phyloP scores from a whole-genome alignment of 2,329 filamentous ascomycete species.

The Pestalotiopsis fici region DNA sequence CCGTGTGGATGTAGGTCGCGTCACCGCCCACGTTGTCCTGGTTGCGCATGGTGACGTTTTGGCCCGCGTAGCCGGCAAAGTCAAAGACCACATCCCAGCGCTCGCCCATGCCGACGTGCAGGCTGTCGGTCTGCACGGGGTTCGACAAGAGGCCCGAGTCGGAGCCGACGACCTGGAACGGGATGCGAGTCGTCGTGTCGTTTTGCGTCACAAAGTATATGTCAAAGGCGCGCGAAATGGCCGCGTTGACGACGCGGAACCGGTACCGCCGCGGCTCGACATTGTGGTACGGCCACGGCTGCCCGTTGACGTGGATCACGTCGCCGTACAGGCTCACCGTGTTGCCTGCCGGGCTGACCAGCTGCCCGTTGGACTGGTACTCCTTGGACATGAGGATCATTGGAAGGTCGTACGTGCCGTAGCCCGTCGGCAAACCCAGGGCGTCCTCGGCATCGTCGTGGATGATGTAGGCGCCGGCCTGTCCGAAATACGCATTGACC shows the following conservation, averaged over 20 bases:
- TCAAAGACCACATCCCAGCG: conserved; percentile 60
- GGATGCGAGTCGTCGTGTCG: conserved; percentile 30
- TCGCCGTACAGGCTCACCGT: conserved; percentile 54
- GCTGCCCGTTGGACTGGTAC: conserved; percentile 51
- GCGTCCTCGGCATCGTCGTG: conserved; percentile 48
- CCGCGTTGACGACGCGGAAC: conserved; percentile 53
- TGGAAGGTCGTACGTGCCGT: conserved; percentile 55
- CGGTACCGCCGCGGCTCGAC: conserved; percentile 63
- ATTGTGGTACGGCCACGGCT: conserved; percentile 60
- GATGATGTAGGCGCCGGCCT: conserved; percentile 57
- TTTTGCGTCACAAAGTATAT: conserved; percentile 44
- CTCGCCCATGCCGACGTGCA: conserved; percentile 55
- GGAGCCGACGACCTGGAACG: conserved; percentile 55
- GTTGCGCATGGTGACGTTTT: conserved; percentile 43
- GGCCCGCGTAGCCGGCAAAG: conserved; percentile 47
- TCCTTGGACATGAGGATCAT: conserved; percentile 50
- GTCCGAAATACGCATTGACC: conserved; percentile 57
- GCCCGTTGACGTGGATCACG: conserved; percentile 58
- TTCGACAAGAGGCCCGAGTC: conserved; percentile 51
- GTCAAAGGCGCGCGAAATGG: conserved; percentile 47
- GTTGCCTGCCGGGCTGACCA: conserved; percentile 46
- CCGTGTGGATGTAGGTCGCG: conserved; percentile 50
- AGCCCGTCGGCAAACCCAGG: conserved; percentile 48
- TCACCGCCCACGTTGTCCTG: conserved; percentile 40
- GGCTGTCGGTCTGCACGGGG: conserved; percentile 41